Evolutionary conservation across 306 rosid species (phyloP), one percentile per base, ranked within the genome.

Genomic region (Begonia masoniana): DNA sequence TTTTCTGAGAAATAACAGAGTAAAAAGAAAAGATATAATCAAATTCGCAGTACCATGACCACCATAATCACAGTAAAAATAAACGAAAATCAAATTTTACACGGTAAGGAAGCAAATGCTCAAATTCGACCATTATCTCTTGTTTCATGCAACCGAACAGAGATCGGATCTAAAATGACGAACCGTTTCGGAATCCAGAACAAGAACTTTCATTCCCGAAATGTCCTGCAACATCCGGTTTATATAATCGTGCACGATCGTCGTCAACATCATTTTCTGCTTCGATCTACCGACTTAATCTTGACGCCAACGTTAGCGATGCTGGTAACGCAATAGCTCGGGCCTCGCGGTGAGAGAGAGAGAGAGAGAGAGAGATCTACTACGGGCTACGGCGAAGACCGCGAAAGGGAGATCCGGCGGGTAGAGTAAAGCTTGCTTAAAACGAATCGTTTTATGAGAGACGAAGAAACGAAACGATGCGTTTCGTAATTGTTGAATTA

Each of bases 151-250:
- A 43, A 46, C 43, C 62, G 21, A 24, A 10, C 62, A 58, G 39
- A 16, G 49, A 45, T 45, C 49, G 7, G 7, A 11, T 45, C 14
- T 3, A 45, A 45, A 45, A 45, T 10, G 47, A 51, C 24, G 53
- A 74, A 91, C 96, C 86, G 99, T 91, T 56, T 86, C 82, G 62
- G 93, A 83, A 83, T 91, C 99, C 35, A 91, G 94, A 64, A 91
- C 68, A 68, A 91, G 94, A 63, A 86, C 99, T 63, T 86, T 91
- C 99, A 91, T 91, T 78, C 99, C 96, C 47, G 94, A 91, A 68
- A 91, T 91, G 78, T 91, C 99, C 66, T 81, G 94, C 63, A 91
- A 64, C 92, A 91, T 91, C 68, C 95, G 87, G 66, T 75, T 81
- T 48, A 91, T 15, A 71, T 91, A 91, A 58, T 91, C 99, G 50